Conservation (phyloP, 805 yeast species). For the Candida endomychidarum region DNA sequence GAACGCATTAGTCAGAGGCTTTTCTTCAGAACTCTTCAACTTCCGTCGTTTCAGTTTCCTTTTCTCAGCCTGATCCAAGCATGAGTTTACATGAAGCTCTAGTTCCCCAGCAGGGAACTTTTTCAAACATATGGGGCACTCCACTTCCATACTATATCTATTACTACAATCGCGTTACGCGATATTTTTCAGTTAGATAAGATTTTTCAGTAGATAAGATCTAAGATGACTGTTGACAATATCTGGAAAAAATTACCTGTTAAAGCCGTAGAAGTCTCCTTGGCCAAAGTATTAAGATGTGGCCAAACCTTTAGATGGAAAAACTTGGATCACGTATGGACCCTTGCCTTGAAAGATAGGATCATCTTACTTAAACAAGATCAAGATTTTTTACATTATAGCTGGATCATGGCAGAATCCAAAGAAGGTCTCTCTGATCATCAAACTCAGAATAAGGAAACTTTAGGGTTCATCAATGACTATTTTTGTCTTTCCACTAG, state of each 20-base stretch:
- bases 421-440: slow-evolving; percentile 3
- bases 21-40: slow-evolving; percentile 4
- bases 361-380: slow-evolving; percentile 69
- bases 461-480: slow-evolving; percentile 50
- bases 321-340: slow-evolving; percentile 60
- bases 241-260: slow-evolving; percentile 26
- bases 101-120: slow-evolving; percentile 23
- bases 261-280: slow-evolving; percentile 46
- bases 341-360: slow-evolving; percentile 58
- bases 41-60: slow-evolving; percentile 2
- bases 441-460: slow-evolving; percentile 21
- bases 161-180: slow-evolving; percentile 3
- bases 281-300: slow-evolving; percentile 69
- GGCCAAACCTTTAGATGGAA: slow-evolving; percentile 90
- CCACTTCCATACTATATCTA: slow-evolving; percentile 14
- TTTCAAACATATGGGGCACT: slow-evolving; percentile 40
- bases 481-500: slow-evolving; percentile 70
- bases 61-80: slow-evolving; percentile 34
- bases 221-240: slow-evolving; percentile 24
- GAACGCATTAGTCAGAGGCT: slow-evolving; percentile 26
- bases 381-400: slow-evolving; percentile 48
- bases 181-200: slow-evolving; percentile 4
- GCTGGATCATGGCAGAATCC: slow-evolving; percentile 33
- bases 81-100: slow-evolving; percentile 41
- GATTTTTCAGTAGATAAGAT: too few species aligned